A percentile compares a stretch with the other conserved stretches of the same genome.
phyloP scores from a whole-genome alignment of 176 grass and related monocot genomes.

The Stipa capillata region DNA sequence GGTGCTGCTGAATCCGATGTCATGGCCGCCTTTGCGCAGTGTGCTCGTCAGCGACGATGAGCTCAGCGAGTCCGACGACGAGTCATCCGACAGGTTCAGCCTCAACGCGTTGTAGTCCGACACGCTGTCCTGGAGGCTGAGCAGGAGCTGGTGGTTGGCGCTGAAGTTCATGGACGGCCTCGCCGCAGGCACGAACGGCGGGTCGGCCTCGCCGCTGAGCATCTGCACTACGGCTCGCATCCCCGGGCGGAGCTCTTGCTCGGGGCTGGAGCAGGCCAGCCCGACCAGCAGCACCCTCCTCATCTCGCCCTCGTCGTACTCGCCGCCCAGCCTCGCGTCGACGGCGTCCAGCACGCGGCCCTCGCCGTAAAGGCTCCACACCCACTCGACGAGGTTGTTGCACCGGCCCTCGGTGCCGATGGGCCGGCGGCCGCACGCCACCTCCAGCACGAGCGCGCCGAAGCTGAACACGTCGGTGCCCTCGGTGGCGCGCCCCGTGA shows the following conservation, averaged over 20 bases:
- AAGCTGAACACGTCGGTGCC: conserved; percentile 91
- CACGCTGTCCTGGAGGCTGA: conserved; percentile 87
- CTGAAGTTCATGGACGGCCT: conserved; percentile 79
- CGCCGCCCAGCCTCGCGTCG: conserved; percentile 42
- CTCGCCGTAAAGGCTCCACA: conserved; percentile 82
- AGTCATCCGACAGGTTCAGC: conserved; percentile 35
- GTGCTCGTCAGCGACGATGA: conserved; percentile 60
- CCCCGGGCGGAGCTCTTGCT: conserved; percentile 49
- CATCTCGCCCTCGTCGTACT: conserved; percentile 72
- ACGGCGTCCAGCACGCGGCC: conserved; percentile 39
- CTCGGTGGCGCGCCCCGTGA: conserved; percentile 82
- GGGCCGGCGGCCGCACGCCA: conserved; percentile 62
- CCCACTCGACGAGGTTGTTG: conserved; percentile 82
- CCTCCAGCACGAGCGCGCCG: conserved; percentile 74
- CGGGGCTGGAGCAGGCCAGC: conserved; percentile 74
- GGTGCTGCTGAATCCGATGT: conserved; percentile 30
- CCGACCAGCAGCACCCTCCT: conserved; percentile 55
- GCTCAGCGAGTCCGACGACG: conserved; percentile 46
- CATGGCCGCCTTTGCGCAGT: conserved; percentile 45
- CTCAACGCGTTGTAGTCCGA: conserved; percentile 88
- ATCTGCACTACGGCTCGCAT: conserved; percentile 83
- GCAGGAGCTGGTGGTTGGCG: conserved; percentile 74
- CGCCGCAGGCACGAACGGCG: conserved; percentile 68
- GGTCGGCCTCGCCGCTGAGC: conserved; percentile 70
- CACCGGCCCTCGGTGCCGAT: conserved; percentile 42